These are phyloP conservation scores for Manihot esculenta DNA, from an alignment of 441 rosid species.

Conservation along the genomic window DNA sequence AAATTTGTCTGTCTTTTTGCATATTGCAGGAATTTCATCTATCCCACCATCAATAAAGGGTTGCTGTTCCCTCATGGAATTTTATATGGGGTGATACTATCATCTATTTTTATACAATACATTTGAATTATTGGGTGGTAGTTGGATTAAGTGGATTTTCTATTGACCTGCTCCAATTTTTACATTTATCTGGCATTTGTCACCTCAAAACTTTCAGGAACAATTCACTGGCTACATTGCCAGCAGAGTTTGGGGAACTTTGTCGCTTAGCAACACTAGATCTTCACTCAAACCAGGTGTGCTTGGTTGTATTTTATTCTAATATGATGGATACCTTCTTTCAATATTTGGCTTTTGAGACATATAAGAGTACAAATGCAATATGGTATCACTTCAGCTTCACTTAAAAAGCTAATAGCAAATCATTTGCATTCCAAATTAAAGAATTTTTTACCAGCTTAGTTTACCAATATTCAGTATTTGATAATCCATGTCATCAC, in stretches of 20 bases:
- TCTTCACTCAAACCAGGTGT: conserved; percentile 85
- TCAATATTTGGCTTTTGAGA: conserved; percentile 1
- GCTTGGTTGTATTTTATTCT: conserved; percentile 17
- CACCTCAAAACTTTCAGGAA: conserved; percentile 52
- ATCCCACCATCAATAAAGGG: conserved; percentile 71
- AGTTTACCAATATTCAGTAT: neutral
- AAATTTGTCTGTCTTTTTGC: conserved; percentile 20
- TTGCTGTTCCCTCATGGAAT: conserved; percentile 78
- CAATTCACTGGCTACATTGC: conserved; percentile 62
- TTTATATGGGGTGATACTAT: conserved; percentile 78
- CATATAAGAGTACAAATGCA: neutral
- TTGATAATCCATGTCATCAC: neutral
- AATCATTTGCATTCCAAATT: neutral
- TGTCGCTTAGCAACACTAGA: conserved; percentile 75
- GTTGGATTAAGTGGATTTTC: conserved; percentile 22
- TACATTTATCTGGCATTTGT: conserved; percentile 26
- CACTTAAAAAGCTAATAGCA: neutral
- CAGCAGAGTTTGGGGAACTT: conserved; percentile 65
- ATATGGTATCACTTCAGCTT: neutral
- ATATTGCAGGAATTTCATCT: conserved; percentile 56
- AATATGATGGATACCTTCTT: neutral
- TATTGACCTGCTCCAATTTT: conserved; percentile 20
- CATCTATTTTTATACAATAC: conserved; percentile 15
- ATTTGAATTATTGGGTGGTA: conserved; percentile 9
- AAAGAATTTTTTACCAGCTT: conserved; percentile 1